Evolutionary conservation across 495 filamentous ascomycete genomes (phyloP), one percentile per base, ranked within the genome.

Genomic region (Parmelia sp.): DNA sequence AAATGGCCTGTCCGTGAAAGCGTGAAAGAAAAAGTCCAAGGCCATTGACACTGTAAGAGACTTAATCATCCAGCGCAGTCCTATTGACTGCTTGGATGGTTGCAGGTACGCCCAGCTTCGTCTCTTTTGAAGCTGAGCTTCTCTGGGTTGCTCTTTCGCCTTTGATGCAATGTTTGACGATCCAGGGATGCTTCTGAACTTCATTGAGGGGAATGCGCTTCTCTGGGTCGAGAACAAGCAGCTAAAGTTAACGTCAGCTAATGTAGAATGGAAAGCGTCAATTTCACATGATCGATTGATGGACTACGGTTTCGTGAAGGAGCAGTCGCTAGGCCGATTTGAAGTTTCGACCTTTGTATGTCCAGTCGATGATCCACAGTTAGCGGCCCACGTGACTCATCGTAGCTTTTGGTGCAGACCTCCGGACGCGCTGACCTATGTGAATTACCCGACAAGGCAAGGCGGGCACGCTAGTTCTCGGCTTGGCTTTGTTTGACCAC

Each of bases 181-280:
- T 96, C 94, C 94, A 98, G 31, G 94, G 93, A 74, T 98, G 94
- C 49, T 82, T 83, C 74, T 91, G 86, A 57, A 97, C 89, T 42
- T 97, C 90, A 21, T 94, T 91, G 2, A 98, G 82, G 2, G 92
- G 83, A 51, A 98, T 89, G 37, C 94, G 82, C 80, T 96, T 96
- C 71, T 96, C 91, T 0, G 94, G 95, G 67, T 97, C 92, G 62
- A 97, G 83, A 27, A 97, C 91, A 60, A 98, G 84, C 44, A 98
- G 78, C 92, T 97, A 70, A 12, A 31, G 15, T 25, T 25, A 19
- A 6, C 4, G 23, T 57, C 19, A 47, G 53, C 39, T 4, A 42
- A 27, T 27, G 33, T 60, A 10, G 15, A 27, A 45, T n/a, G 42
- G 19, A 21, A 3, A 15, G 40, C n/a, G n/a, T n/a, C 35, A 36